Evolutionary conservation across 2,329 filamentous ascomycete species (phyloP).

Genomic region (Lachnellula hyalina): DNA sequence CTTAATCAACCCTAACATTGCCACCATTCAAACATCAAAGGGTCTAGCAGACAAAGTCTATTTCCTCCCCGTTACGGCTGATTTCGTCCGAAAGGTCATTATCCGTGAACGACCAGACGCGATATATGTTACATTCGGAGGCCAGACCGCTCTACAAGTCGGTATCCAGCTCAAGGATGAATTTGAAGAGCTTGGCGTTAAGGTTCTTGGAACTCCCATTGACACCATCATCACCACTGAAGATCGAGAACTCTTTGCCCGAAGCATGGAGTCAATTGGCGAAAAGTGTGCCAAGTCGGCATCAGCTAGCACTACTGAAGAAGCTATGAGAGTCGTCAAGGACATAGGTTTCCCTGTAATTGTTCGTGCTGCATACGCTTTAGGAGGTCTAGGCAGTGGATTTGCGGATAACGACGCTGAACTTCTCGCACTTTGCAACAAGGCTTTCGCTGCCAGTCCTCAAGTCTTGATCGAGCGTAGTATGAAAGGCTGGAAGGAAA

Average conservation of each 20-base stretch:
- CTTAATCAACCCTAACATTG: constrained; percentile 98
- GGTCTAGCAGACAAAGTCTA: constrained; percentile 98
- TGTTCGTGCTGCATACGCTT: constrained; percentile 89
- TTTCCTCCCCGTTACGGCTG: constrained; percentile 93
- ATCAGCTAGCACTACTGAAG: constrained; percentile 81
- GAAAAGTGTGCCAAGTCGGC: constrained; percentile 98
- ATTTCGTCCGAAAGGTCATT: constrained; percentile 97
- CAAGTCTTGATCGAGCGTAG: constrained; percentile 95
- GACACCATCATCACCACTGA: constrained; percentile 98
- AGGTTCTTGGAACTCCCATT: constrained; percentile 93
- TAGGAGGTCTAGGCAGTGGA: constrained; percentile 90
- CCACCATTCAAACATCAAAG: constrained; percentile 97
- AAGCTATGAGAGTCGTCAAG: constrained; percentile 83
- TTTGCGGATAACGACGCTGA: constrained; percentile 87
- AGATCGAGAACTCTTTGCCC: constrained; percentile 93
- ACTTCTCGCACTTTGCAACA: constrained; percentile 82
- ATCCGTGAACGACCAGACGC: constrained; percentile 89
- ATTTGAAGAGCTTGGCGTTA: constrained; percentile 85
- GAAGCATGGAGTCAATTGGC: constrained; percentile 96
- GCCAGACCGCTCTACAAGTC: constrained; percentile 92
- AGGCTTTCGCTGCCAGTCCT: constrained; percentile 90
- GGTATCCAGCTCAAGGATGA: constrained; percentile 98
- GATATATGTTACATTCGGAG: constrained; percentile 97
- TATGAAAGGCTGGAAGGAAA: constrained; percentile 99
- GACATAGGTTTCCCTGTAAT: constrained; percentile 96